Evolutionary conservation across 768 basidiomycete species (phyloP).

Genomic region (Paxillus involutus): DNA sequence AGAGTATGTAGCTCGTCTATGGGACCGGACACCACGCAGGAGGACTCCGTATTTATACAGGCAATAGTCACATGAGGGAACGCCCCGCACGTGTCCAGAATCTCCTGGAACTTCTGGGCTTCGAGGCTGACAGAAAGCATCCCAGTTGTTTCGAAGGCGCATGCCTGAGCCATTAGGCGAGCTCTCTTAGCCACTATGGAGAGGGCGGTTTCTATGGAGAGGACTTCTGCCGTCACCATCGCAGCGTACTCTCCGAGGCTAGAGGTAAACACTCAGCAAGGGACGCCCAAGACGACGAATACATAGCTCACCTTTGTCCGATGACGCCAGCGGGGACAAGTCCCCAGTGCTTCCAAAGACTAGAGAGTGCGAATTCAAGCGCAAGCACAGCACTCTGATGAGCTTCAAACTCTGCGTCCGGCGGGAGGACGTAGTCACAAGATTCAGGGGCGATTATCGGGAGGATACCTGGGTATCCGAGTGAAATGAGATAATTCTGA

Average conservation of each 20-base stretch:
- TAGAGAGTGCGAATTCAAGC: constrained; percentile 61
- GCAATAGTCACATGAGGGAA: constrained; percentile 48
- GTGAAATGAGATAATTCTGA: constrained; percentile 45
- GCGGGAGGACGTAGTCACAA: constrained; percentile 17
- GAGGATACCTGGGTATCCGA: constrained; percentile 53
- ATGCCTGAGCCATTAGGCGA: constrained; percentile 53
- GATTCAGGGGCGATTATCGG: constrained; percentile 37
- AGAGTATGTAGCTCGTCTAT: constrained; percentile 42
- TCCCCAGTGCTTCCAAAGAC: constrained; percentile 72
- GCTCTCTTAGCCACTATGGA: constrained; percentile 56
- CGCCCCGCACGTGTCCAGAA: constrained; percentile 31
- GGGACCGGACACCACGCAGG: constrained; percentile 63
- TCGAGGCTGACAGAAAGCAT: constrained; percentile 60
- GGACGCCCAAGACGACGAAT: not conserved
- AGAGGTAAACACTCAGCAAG: constrained; percentile 1
- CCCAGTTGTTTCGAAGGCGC: constrained; percentile 44
- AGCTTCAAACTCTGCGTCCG: constrained; percentile 42
- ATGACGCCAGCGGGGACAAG: constrained; percentile 57
- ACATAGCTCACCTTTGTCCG: constrained; percentile 63
- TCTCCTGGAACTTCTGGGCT: constrained; percentile 31
- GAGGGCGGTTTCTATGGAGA: constrained; percentile 58
- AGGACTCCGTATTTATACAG: constrained; percentile 59
- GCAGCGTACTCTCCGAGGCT: constrained; percentile 80
- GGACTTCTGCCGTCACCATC: constrained; percentile 58
- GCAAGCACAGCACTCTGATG: constrained; percentile 58